These are phyloP conservation scores for Fusarium sp. DNA, from an alignment of 2,329 filamentous ascomycete genomes.

Conservation along the genomic window DNA sequence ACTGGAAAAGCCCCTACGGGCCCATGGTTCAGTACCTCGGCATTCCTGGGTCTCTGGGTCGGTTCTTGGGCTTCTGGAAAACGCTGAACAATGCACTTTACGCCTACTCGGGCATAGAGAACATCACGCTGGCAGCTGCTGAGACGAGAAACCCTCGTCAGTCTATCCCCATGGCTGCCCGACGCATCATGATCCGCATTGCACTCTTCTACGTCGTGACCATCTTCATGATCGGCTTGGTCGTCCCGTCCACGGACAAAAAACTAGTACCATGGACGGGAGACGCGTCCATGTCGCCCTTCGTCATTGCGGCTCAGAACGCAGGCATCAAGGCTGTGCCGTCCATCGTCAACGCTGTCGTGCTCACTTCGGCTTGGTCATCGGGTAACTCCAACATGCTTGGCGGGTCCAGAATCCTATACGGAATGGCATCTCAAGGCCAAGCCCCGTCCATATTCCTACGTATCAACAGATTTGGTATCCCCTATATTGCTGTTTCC, in stretches of 20 bases:
- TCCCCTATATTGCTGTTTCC: slow-evolving; percentile 7
- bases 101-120: slow-evolving; percentile 12
- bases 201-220: slow-evolving; percentile 12
- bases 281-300: slow-evolving; percentile 5
- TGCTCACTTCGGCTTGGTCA: slow-evolving; percentile 13
- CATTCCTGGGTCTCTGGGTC: not conserved
- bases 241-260: slow-evolving; percentile 7
- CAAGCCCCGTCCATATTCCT: slow-evolving; percentile 7
- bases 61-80: slow-evolving; percentile 6
- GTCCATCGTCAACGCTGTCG: slow-evolving; percentile 12
- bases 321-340: slow-evolving; percentile 12
- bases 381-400: slow-evolving; percentile 11
- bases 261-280: slow-evolving; percentile 7
- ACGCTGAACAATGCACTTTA: slow-evolving; percentile 9
- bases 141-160: slow-evolving; percentile 8
- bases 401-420: slow-evolving; percentile 3
- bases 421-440: slow-evolving; percentile 10
- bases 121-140: slow-evolving; percentile 4
- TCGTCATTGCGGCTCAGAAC: slow-evolving; percentile 7
- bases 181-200: slow-evolving; percentile 4
- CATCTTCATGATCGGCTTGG: slow-evolving; percentile 15
- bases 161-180: slow-evolving; percentile 9
- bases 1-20: slow-evolving; percentile 3
- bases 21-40: slow-evolving; percentile 15
- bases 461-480: slow-evolving; percentile 11